phyloP scores from a whole-genome alignment of 768 basidiomycete genomes.

The Trametes meyenii region DNA sequence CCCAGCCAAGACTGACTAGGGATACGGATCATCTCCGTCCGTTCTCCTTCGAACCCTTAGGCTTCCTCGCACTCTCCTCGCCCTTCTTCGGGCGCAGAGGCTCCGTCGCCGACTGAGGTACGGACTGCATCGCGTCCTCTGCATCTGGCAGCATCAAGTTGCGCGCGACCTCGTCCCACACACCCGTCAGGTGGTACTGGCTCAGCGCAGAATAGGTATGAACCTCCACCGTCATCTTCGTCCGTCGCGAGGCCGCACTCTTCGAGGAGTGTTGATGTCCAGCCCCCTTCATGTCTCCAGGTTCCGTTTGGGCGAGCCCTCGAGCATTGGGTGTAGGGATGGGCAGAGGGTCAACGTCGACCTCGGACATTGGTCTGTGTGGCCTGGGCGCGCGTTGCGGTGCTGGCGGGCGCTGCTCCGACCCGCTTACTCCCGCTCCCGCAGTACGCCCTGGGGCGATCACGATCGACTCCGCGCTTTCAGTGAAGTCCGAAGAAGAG shows the following conservation, averaged over 20 bases:
- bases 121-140: not conserved
- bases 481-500: not conserved
- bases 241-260: not conserved
- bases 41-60: not conserved
- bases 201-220: not conserved
- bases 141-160: not conserved
- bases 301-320: not conserved
- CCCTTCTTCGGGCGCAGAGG: not conserved
- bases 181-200: not conserved
- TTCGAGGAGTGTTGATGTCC: not conserved
- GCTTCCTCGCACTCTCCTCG: too few species aligned
- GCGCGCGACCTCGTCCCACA: not conserved
- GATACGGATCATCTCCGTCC: not conserved
- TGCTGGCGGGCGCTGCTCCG: slow-evolving; percentile 1
- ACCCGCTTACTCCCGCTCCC: slow-evolving; percentile 4
- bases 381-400: slow-evolving; percentile 2
- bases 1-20: too few species aligned
- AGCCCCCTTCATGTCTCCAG: not conserved
- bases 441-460: slow-evolving; percentile 6
- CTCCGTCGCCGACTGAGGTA: not conserved
- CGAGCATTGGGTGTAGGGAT: not conserved
- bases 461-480: slow-evolving; percentile 3
- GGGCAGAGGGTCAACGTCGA: not conserved
- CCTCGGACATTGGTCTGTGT: not conserved
- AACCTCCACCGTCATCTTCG: not conserved